A percentile compares a stretch with the other conserved stretches of the same genome.
Evolutionary conservation across 2,329 filamentous ascomycete genomes (phyloP).

Genomic region (Shiraia bambusicola): DNA sequence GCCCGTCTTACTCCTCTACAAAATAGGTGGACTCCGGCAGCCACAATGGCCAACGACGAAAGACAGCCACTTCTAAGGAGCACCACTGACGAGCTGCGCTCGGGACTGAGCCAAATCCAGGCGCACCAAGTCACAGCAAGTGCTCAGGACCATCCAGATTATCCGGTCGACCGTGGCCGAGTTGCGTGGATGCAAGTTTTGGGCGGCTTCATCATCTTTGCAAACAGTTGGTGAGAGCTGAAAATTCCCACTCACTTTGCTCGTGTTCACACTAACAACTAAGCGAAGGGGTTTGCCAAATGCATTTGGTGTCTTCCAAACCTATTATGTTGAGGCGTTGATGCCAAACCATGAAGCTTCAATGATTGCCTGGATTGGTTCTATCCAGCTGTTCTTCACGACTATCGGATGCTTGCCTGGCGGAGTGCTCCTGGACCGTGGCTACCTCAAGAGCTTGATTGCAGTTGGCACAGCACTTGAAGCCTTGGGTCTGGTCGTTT

Average conservation of each 20-base stretch:
- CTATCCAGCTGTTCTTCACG: conserved; percentile 38
- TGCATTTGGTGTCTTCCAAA: conserved; percentile 37
- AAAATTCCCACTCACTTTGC: neutral
- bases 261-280: conserved; percentile 1
- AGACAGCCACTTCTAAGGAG: conserved; percentile 12
- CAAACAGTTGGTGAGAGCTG: conserved; percentile 41
- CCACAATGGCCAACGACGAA: conserved; percentile 6
- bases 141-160: conserved; percentile 11
- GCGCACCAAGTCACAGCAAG: conserved; percentile 12
- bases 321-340: conserved; percentile 29
- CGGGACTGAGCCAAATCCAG: conserved; percentile 3
- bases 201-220: conserved; percentile 47
- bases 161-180: conserved; percentile 32
- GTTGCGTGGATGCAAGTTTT: conserved; percentile 48
- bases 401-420: conserved; percentile 36
- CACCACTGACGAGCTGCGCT: conserved; percentile 3
- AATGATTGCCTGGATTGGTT: conserved; percentile 41
- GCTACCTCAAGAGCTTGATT: conserved; percentile 34
- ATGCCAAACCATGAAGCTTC: conserved; percentile 17
- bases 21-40: conserved; percentile 1
- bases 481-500: conserved; percentile 21
- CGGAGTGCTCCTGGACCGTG: conserved; percentile 33
- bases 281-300: conserved; percentile 35
- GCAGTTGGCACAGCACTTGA: conserved; percentile 31
- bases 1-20: conserved; percentile 1